These are phyloP conservation scores for Agmasoma carcini DNA, from an alignment of 371 early-diverging fungal species.

Conservation along the genomic window DNA sequence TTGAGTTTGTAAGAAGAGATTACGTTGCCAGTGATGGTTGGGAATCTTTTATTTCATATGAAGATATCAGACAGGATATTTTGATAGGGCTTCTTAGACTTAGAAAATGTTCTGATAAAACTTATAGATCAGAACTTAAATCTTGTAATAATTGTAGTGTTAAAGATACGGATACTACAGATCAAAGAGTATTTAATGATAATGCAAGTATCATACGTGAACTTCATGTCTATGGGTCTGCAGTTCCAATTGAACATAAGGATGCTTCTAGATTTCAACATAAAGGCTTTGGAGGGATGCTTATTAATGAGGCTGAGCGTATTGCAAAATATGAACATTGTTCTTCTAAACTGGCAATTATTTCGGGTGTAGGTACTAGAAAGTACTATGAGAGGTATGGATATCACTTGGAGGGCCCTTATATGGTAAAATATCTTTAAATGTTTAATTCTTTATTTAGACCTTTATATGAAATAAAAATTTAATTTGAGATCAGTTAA, in stretches of 20 bases:
- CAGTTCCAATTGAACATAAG: slow-evolving; percentile 80
- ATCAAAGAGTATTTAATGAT: slow-evolving; percentile 4
- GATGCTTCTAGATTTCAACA: slow-evolving; percentile 96
- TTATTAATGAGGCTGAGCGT: slow-evolving; percentile 97
- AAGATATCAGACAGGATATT: slow-evolving; percentile 91
- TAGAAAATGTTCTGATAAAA: slow-evolving; percentile 70
- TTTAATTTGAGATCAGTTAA: not conserved
- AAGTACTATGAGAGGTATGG: slow-evolving; percentile 95
- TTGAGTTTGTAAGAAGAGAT: slow-evolving; percentile 89
- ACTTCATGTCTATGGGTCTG: slow-evolving; percentile 94
- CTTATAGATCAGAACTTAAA: slow-evolving; percentile 76
- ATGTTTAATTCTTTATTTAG: not conserved
- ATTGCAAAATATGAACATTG: slow-evolving; percentile 94
- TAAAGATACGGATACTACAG: not conserved
- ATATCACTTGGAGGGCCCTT: slow-evolving; percentile 72
- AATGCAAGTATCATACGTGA: slow-evolving; percentile 77
- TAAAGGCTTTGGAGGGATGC: slow-evolving; percentile 88
- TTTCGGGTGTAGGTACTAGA: slow-evolving; percentile 89
- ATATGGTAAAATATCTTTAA: slow-evolving; percentile 53
- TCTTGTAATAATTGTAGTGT: slow-evolving; percentile 57
- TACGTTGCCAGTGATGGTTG: slow-evolving; percentile 95
- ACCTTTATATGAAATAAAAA: not conserved
- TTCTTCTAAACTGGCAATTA: slow-evolving; percentile 80
- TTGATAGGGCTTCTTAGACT: slow-evolving; percentile 84
- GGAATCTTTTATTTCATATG: slow-evolving; percentile 97